Evolutionary conservation across 2,329 filamentous ascomycete species (phyloP).

Genomic region (Verticillium tricorpus): DNA sequence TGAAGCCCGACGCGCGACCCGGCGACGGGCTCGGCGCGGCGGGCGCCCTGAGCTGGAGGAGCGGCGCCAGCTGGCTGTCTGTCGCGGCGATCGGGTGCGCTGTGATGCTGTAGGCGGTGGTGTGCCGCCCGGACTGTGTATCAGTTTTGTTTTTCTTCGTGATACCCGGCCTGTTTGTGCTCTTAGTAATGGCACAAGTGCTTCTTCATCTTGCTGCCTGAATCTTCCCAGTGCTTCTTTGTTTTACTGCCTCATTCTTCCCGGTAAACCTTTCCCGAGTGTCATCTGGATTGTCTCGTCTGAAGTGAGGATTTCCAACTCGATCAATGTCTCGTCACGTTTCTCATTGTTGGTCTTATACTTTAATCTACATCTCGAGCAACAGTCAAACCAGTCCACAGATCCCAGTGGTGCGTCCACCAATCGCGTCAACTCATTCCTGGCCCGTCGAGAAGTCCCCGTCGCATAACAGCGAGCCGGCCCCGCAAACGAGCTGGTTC

Average conservation of each 20-base stretch:
- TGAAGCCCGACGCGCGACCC: conserved; percentile 21
- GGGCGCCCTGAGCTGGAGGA: conserved; percentile 24
- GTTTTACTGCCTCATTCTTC: too few relatives aligned
- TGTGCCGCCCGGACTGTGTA: background rate
- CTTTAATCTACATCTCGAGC: background rate
- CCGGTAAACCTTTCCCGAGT: too few relatives aligned
- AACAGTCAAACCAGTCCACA: background rate
- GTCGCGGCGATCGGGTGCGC: background rate
- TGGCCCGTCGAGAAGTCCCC: background rate
- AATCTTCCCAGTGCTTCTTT: too few relatives aligned
- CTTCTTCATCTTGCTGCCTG: background rate
- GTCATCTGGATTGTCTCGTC: too few relatives aligned
- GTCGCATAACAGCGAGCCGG: background rate
- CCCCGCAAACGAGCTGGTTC: conserved; percentile 1
- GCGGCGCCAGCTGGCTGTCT: conserved; percentile 23
- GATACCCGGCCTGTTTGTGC: background rate
- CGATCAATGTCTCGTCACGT: too few relatives aligned
- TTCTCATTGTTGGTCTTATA: background rate
- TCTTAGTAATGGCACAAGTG: background rate
- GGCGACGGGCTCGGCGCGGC: conserved; percentile 28
- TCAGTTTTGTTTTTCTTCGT: background rate
- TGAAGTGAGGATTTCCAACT: too few relatives aligned
- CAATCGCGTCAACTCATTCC: background rate
- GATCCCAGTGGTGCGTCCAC: background rate
- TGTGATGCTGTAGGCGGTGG: background rate